Percentiles rank a stretch among this genome's conserved stretches.
These are phyloP conservation scores for Papiliotrema nemorosa DNA, from an alignment of 1,284 basidiomycete species.

Conservation along the genomic window DNA sequence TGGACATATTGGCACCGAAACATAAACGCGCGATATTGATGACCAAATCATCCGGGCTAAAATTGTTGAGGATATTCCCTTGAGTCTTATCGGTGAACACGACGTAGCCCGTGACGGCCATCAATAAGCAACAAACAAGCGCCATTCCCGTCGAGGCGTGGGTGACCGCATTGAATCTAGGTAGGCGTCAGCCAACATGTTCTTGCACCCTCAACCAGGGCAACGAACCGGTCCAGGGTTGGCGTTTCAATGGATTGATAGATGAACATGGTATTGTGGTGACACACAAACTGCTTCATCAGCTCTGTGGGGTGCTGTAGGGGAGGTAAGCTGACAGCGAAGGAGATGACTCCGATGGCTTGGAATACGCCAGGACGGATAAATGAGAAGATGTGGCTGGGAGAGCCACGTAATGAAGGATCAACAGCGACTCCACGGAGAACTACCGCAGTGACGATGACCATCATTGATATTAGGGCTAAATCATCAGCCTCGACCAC, in stretches of 20 bases:
- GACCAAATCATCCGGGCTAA: slow-evolving; percentile 68
- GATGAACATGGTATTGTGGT: slow-evolving; percentile 90
- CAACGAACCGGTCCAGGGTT: slow-evolving; percentile 65
- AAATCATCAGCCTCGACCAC: not conserved
- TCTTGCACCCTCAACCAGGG: not conserved
- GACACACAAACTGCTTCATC: slow-evolving; percentile 62
- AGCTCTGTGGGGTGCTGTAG: not conserved
- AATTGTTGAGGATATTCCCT: slow-evolving; percentile 93
- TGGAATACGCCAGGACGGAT: slow-evolving; percentile 76
- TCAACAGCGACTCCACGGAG: slow-evolving; percentile 81
- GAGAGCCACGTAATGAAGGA: slow-evolving; percentile 66
- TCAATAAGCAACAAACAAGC: slow-evolving; percentile 71
- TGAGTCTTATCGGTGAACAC: slow-evolving; percentile 89
- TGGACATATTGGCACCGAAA: slow-evolving; percentile 98
- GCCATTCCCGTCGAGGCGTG: slow-evolving; percentile 84
- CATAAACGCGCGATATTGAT: slow-evolving; percentile 93
- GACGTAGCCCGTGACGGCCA: slow-evolving; percentile 86
- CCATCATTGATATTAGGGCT: slow-evolving; percentile 85
- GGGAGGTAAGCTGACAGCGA: slow-evolving; percentile 56
- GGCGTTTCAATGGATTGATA: slow-evolving; percentile 90
- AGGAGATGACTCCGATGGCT: slow-evolving; percentile 92
- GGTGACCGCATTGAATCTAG: slow-evolving; percentile 84
- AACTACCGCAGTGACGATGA: slow-evolving; percentile 86
- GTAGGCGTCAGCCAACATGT: not conserved
- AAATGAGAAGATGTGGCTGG: slow-evolving; percentile 63